Evolutionary conservation across 176 grass and related monocot genomes (phyloP).

Genomic region (Lolium rigidum): DNA sequence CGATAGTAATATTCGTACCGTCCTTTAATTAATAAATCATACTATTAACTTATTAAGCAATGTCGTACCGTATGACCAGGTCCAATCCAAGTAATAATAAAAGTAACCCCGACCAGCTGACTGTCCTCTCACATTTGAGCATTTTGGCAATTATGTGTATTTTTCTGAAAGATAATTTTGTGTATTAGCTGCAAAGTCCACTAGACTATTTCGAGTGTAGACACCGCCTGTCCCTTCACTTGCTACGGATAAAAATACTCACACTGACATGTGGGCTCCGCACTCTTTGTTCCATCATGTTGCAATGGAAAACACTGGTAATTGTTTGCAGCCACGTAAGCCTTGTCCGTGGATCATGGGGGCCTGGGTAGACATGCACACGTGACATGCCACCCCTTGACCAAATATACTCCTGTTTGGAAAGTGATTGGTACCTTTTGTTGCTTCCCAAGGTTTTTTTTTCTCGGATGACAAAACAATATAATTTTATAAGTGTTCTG

Average conservation of each 20-base stretch:
- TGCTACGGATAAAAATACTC: no score
- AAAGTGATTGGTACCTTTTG: slow-evolving; percentile 7
- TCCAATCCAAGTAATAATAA: not conserved
- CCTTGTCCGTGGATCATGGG: not conserved
- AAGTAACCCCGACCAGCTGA: no score
- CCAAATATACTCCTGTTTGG: slow-evolving; percentile 28
- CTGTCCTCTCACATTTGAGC: no score
- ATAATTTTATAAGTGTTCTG: no score
- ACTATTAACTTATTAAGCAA: no score
- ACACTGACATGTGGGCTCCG: not conserved
- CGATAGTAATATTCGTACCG: not conserved
- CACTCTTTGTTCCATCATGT: not conserved
- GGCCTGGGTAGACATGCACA: slow-evolving; percentile 52
- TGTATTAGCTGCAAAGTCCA: no score
- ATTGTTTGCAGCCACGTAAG: not conserved
- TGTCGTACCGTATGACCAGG: not conserved
- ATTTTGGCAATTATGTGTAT: no score
- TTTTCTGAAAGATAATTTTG: no score
- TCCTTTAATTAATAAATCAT: not conserved
- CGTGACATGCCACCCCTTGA: slow-evolving; percentile 45
- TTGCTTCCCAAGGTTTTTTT: not conserved
- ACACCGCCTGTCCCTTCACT: no score
- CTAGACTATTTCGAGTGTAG: no score
- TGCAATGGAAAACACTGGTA: no score
- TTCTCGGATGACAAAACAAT: not conserved